These are phyloP conservation scores for Salix viminalis DNA, from an alignment of 345 rosid genomes.

Conservation along the genomic window DNA sequence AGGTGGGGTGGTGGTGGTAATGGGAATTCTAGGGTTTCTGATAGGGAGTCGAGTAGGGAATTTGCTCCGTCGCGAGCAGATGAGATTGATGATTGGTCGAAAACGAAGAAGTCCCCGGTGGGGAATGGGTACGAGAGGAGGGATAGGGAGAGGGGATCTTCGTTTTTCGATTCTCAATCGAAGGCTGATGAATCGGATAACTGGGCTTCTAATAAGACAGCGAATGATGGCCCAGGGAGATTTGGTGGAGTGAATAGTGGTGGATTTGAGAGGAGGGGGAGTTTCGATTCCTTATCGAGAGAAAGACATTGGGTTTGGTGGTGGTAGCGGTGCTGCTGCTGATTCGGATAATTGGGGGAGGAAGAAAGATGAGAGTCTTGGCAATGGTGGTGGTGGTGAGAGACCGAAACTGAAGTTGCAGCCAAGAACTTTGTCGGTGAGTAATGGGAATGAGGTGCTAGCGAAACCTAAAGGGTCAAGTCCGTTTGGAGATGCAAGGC, in stretches of 20 bases:
- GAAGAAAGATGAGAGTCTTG: slow-evolving; percentile 53
- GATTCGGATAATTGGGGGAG: slow-evolving; percentile 76
- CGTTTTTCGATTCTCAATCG: slow-evolving; percentile 56
- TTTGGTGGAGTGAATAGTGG: slow-evolving; percentile 21
- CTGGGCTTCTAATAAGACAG: slow-evolving; percentile 65
- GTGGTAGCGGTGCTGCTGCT: slow-evolving; percentile 24
- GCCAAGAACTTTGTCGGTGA: slow-evolving; percentile 58
- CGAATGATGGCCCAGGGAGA: slow-evolving; percentile 30
- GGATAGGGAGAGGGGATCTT: slow-evolving; percentile 44
- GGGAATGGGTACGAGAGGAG: slow-evolving; percentile 38
- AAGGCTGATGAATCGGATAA: slow-evolving; percentile 84
- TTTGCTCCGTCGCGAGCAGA: slow-evolving; percentile 73
- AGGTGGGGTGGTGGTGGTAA: slow-evolving; percentile 42
- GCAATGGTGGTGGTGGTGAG: slow-evolving; percentile 20
- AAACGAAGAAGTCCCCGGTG: slow-evolving; percentile 47
- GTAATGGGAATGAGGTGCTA: slow-evolving; percentile 14
- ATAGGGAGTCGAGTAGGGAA: slow-evolving; percentile 46
- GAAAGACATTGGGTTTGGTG: slow-evolving; percentile 36
- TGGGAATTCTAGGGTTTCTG: slow-evolving; percentile 46
- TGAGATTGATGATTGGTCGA: slow-evolving; percentile 87
- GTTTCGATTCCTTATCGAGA: slow-evolving; percentile 63
- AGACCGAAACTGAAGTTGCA: slow-evolving; percentile 78
- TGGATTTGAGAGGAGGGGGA: slow-evolving; percentile 58
- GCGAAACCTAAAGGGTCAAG: slow-evolving; percentile 59
- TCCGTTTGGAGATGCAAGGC: slow-evolving; percentile 92